Evolutionary conservation across 2,329 filamentous ascomycete genomes (phyloP).

Genomic region (Blastomyces silverae): DNA sequence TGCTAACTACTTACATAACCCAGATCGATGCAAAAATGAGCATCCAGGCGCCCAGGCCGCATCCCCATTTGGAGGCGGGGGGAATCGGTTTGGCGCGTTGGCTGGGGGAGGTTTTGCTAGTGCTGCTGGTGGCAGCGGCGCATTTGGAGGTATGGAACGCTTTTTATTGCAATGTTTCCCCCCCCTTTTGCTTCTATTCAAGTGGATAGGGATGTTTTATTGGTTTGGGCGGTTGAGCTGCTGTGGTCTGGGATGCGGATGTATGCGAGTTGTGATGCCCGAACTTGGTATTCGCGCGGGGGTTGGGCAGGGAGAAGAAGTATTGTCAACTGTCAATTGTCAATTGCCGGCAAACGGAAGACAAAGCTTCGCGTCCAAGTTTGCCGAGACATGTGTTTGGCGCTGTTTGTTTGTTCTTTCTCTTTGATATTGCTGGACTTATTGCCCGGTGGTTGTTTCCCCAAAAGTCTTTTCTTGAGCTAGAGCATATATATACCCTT

Average conservation of each 20-base stretch:
- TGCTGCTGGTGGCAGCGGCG: conserved; percentile 24
- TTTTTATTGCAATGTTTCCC: conserved; percentile 9
- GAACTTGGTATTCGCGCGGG: neutral
- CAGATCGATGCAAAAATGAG: conserved; percentile 55
- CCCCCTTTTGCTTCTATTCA: neutral
- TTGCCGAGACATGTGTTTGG: neutral
- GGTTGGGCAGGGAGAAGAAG: no score
- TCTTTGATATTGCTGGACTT: neutral
- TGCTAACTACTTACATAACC: conserved; percentile 14
- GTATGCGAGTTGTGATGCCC: neutral
- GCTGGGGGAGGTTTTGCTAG: neutral
- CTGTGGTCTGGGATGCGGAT: no score
- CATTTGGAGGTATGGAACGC: conserved; percentile 37
- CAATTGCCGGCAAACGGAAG: neutral
- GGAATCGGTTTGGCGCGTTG: conserved; percentile 56
- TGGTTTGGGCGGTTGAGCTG: neutral
- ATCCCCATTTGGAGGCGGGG: conserved; percentile 30
- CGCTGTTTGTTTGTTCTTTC: neutral
- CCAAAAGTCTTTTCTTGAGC: neutral
- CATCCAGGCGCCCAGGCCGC: conserved; percentile 45
- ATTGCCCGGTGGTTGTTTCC: neutral
- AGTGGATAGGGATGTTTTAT: neutral
- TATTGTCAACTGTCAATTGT: neutral
- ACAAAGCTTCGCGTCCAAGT: no score
- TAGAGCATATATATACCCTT: neutral